Percentiles rank a stretch among this genome's conserved stretches.
These are phyloP conservation scores for Crithidia acanthocephali DNA, from an alignment of 208 protist genomes.

Conservation along the genomic window DNA sequence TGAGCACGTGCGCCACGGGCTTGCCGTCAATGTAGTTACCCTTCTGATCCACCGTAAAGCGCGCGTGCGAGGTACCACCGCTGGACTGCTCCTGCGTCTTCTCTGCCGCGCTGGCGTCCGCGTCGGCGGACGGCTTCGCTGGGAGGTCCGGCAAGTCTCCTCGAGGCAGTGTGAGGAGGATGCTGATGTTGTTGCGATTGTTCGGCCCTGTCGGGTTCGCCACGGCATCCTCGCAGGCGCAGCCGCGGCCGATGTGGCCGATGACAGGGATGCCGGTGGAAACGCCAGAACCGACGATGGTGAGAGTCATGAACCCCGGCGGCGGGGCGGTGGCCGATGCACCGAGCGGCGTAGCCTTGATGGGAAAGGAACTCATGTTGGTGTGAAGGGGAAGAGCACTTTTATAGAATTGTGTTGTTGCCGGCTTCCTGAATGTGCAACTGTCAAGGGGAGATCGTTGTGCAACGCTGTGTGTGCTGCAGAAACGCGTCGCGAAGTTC, in stretches of 20 bases:
- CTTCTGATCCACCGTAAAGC: slow-evolving; percentile 22
- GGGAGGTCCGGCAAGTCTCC: slow-evolving; percentile 5
- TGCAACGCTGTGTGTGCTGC: too few relatives aligned
- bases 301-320: slow-evolving; percentile 44
- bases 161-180: slow-evolving; percentile 72
- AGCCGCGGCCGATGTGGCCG: slow-evolving; percentile 70
- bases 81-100: not conserved
- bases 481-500: too few relatives aligned
- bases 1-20: slow-evolving; percentile 63
- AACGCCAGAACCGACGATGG: slow-evolving; percentile 83
- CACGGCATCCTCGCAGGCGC: slow-evolving; percentile 79
- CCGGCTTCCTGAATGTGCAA: too few relatives aligned
- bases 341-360: slow-evolving; percentile 11
- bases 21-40: slow-evolving; percentile 42
- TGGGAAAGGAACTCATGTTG: slow-evolving; percentile 15
- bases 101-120: not conserved
- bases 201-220: slow-evolving; percentile 60
- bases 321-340: slow-evolving; percentile 30
- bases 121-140: not conserved
- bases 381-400: too few relatives aligned
- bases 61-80: slow-evolving; percentile 22
- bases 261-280: slow-evolving; percentile 86
- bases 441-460: too few relatives aligned
- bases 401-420: too few relatives aligned
- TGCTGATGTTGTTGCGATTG: slow-evolving; percentile 81